Evolutionary conservation across 768 basidiomycete genomes (phyloP).

Genomic region (Rhodosporidiobolus sp.): DNA sequence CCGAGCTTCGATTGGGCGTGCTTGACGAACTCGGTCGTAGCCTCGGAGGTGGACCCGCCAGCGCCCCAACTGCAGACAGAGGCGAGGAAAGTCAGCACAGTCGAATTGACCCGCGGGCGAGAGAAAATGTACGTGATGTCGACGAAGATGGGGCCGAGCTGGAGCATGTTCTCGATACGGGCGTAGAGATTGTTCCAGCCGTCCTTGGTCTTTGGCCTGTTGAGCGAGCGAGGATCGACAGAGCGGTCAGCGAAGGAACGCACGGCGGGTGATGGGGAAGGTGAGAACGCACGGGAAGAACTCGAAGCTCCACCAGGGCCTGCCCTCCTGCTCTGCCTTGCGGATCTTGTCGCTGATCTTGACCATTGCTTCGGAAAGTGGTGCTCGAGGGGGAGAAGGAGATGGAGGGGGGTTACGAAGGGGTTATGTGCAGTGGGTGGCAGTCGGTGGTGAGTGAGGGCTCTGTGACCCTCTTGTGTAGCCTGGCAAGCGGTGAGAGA

Average conservation of each 20-base stretch:
- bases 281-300: conserved; percentile 85
- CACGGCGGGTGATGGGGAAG: neutral
- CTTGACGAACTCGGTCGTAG: conserved; percentile 81
- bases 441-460: no score
- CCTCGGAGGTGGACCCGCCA: conserved; percentile 83
- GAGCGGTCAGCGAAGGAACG: conserved; percentile 26
- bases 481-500: no score
- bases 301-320: conserved; percentile 97
- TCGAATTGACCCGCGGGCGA: neutral
- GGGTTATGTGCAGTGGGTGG: no score
- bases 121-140: conserved; percentile 81
- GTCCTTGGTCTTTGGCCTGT: conserved; percentile 50
- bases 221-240: neutral
- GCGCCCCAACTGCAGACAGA: conserved; percentile 93
- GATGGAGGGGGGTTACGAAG: no score
- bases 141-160: conserved; percentile 91
- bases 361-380: conserved; percentile 12
- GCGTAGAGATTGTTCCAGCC: conserved; percentile 93
- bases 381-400: no score
- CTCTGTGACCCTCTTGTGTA: no score
- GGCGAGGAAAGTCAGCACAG: conserved; percentile 2
- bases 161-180: conserved; percentile 97
- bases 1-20: conserved; percentile 70
- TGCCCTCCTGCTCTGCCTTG: conserved; percentile 75
- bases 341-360: conserved; percentile 89